Evolutionary conservation across 495 filamentous ascomycete species (phyloP).

Genomic region (Hypoxylon intermedium): DNA sequence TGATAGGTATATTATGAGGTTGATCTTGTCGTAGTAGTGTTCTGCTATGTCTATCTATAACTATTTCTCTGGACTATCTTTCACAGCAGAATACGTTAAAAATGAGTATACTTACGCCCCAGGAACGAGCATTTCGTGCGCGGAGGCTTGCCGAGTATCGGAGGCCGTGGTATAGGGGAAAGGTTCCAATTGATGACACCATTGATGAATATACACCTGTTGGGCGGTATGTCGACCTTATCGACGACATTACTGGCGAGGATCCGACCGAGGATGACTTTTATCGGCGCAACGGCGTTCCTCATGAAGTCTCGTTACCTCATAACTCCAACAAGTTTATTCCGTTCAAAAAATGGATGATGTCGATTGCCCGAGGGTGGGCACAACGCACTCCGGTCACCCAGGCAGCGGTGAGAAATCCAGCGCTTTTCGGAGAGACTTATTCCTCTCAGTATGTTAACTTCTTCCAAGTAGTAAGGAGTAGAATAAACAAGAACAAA

Average conservation of each 20-base stretch:
- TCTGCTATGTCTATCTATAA: no score
- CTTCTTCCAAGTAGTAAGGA: conserved; percentile 17
- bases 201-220: no score
- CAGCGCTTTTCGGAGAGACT: neutral
- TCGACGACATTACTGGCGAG: neutral
- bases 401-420: neutral
- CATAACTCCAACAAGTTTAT: neutral
- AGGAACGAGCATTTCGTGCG: no score
- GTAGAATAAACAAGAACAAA: conserved; percentile 6
- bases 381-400: neutral
- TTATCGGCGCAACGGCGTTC: conserved; percentile 3
- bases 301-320: conserved; percentile 10
- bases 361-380: neutral
- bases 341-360: conserved; percentile 21
- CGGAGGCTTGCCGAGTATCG: no score
- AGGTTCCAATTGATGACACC: no score
- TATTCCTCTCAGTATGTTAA: neutral
- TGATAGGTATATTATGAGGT: no score
- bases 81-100: no score
- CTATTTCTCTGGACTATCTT: no score
- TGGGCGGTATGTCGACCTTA: neutral
- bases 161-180: no score
- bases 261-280: neutral
- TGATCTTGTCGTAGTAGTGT: no score
- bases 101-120: no score